Evolutionary conservation across 2,329 filamentous ascomycete species (phyloP).

Genomic region (Neoascochyta sp.): DNA sequence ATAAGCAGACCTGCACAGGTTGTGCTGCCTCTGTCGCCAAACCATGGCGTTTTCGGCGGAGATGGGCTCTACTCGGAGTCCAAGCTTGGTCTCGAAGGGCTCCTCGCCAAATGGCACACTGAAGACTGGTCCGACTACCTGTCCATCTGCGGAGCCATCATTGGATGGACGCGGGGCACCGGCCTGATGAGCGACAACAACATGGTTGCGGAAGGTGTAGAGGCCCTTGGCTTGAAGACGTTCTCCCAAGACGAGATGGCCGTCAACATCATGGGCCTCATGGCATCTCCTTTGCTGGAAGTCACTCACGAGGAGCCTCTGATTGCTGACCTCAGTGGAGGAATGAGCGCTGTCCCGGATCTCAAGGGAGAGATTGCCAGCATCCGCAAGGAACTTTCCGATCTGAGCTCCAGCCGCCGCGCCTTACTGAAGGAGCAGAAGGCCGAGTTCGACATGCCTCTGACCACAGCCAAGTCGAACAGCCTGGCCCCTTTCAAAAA

Average conservation of each 20-base stretch:
- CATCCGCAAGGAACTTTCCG: slow-evolving; percentile 9
- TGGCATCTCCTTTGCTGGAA: slow-evolving; percentile 65
- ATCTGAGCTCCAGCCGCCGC: slow-evolving; percentile 6
- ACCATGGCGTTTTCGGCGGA: slow-evolving; percentile 44
- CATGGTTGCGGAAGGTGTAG: slow-evolving; percentile 57
- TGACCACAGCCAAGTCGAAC: neutral
- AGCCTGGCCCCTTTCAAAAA: too few relatives aligned
- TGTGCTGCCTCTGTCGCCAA: slow-evolving; percentile 45
- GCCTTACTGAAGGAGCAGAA: slow-evolving; percentile 9
- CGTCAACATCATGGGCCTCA: slow-evolving; percentile 38
- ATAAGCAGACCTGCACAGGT: slow-evolving; percentile 45
- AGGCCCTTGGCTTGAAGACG: slow-evolving; percentile 48
- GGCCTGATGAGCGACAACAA: slow-evolving; percentile 45
- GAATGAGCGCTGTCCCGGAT: slow-evolving; percentile 5
- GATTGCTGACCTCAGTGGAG: slow-evolving; percentile 91
- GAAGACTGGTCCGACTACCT: slow-evolving; percentile 45
- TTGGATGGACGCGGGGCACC: slow-evolving; percentile 48
- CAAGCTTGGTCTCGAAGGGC: slow-evolving; percentile 40
- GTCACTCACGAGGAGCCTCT: slow-evolving; percentile 89
- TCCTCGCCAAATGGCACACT: slow-evolving; percentile 36
- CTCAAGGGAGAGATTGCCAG: slow-evolving; percentile 10
- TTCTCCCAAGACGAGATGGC: slow-evolving; percentile 46
- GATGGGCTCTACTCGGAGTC: slow-evolving; percentile 47
- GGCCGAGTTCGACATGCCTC: slow-evolving; percentile 5
- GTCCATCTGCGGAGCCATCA: slow-evolving; percentile 41